Evolutionary conservation across 169 alveolate species (phyloP).

Genomic region (Cyclospora cayetanensis): DNA sequence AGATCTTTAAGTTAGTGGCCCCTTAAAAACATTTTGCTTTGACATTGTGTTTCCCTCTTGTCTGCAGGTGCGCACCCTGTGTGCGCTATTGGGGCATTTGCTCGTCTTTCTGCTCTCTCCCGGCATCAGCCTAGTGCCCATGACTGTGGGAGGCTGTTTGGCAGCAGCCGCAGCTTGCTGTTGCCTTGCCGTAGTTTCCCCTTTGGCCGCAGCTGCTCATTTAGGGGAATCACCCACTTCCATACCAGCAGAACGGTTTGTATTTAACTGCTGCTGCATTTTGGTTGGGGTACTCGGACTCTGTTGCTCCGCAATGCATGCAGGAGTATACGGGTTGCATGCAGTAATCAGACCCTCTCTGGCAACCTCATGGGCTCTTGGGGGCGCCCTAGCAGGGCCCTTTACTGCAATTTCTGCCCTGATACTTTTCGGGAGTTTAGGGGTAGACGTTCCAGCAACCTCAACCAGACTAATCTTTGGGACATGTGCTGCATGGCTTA

Average conservation of each 20-base stretch:
- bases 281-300: conserved; percentile 4
- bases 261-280: neutral
- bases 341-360: neutral
- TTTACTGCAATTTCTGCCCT: neutral
- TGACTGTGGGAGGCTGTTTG: conserved; percentile 26
- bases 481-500: neutral
- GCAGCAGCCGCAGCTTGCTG: conserved; percentile 15
- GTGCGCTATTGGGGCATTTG: conserved; percentile 53
- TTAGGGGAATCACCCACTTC: neutral
- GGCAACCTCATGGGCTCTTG: conserved; percentile 8
- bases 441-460: neutral
- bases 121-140: neutral
- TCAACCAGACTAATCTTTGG: neutral
- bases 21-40: neutral
- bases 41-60: neutral
- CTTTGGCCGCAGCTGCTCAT: neutral
- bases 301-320: conserved; percentile 19
- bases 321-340: conserved; percentile 37
- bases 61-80: conserved; percentile 53
- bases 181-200: neutral
- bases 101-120: conserved; percentile 31
- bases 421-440: neutral
- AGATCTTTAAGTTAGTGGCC: no score
- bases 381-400: conserved; percentile 59
- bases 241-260: neutral